Base-by-base conservation (phyloP, 352 stramenopile genomes). In the Phytopythium aichiense region DNA sequence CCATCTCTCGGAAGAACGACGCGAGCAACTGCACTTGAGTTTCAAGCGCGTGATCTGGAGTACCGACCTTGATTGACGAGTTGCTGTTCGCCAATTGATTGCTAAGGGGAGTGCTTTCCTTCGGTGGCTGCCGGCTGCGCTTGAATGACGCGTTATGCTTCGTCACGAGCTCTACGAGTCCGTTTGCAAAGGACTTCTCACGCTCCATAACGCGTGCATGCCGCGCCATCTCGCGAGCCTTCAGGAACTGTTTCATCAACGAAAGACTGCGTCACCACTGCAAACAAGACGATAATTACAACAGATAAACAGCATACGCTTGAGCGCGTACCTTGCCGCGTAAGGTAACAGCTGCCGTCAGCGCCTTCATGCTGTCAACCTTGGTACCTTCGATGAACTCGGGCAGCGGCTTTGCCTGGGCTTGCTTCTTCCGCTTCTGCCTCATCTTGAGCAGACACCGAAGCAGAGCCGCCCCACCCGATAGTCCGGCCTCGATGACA, bases 1-100 rank as follows among this genome's bases (percentile, higher is more conserved):
- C 79, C 74, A 87, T 88, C 9, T 86, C 76, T 20, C 72, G 67
- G 58, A 87, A 87, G 37, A 88, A 88, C 6, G 66, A 70, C 9
- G 66, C 64, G 23, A 88, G 33, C 0, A 70, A 28, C 8, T 70
- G 66, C 9, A 65, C 67, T 11, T 66, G 65, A 16, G 61, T 58
- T 28, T 74, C 59, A 52, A 52, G 23, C 4, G 11, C 46, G 23
- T 35, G 2, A 20, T 31, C 23, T 30, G 46, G n/a, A 11, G 1
- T 12, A 11, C 7, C 5, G 30, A n/a, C 23, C 7, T n/a, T 11
- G 1, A 6, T 2, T 11, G n/a, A 35, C 7, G 23, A 52, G 23
- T 4, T 31, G 22, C 23, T 52, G 13, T 11, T 9, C 2, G 23
- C 12, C 23, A 52, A n/a, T 12, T 20, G 46, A 4, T 33, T 52